Base-by-base conservation (phyloP, 2,329 filamentous ascomycete species). In the Pseudomassariella vexata region DNA sequence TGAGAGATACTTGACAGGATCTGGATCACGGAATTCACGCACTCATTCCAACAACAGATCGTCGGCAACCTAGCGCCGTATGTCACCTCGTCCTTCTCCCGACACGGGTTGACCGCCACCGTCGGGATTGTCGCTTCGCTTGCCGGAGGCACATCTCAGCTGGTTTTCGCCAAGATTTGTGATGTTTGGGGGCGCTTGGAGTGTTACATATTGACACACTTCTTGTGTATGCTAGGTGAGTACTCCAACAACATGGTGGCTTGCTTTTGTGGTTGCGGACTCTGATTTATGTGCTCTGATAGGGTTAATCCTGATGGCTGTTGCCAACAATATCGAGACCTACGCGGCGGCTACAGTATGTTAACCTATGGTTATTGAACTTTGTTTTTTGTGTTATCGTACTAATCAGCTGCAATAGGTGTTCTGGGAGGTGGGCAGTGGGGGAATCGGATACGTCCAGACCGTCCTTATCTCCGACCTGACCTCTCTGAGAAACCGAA, bases 381-480 rank as follows among this genome's bases (percentile, higher is more conserved):
- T n/a, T n/a, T n/a, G n/a, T n/a, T n/a, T n/a, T n/a, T n/a, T n/a
- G n/a, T n/a, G n/a, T n/a, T n/a, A n/a, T n/a, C n/a, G n/a, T n/a
- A n/a, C n/a, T n/a, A n/a, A 23, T n/a, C n/a, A n/a, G n/a, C n/a
- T n/a, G n/a, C n/a, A n/a, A n/a, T 24, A 33, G 18, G 24, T 33
- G 16, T 33, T 33, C 8, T 33, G 28, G 23, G 26, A 19, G 31
- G 24, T 33, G 42, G 80, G 80, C 12, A 56, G 63, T 35, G 49
- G 60, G 5, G 62, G 59, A 6, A 42, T 66, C 5, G 41, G 49
- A 5, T 66, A 63, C 42, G 48, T 65, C 31, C 51, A 67, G 38
- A 43, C 52, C 14, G 55, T 68, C 37, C 59, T 67, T 36, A 42
- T 66, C 6, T 57, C 65, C 33, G 65, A 68, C 34, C 65, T 59